Evolutionary conservation across 352 stramenopile genomes (phyloP).

Genomic region (Phytophthora pini): DNA sequence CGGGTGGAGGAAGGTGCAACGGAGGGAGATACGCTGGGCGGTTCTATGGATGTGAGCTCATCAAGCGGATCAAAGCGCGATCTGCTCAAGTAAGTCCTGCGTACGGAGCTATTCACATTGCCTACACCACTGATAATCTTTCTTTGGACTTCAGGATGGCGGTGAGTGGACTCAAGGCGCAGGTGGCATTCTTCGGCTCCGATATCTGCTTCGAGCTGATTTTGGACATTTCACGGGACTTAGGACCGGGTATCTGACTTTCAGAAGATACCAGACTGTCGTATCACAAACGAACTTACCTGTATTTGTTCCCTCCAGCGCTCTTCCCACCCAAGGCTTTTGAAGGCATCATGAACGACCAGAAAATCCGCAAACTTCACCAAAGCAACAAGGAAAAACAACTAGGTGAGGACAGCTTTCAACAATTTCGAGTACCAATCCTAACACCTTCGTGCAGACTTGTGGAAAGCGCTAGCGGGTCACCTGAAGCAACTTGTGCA

Average conservation of each 20-base stretch:
- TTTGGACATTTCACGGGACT: conserved; percentile 60
- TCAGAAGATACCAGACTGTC: background rate
- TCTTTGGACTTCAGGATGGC: conserved; percentile 58
- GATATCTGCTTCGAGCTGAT: conserved; percentile 84
- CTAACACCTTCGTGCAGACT: conserved; percentile 41
- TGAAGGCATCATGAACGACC: conserved; percentile 83
- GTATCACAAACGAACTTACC: background rate
- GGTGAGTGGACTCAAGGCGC: conserved; percentile 63
- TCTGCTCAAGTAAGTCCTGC: conserved; percentile 54
- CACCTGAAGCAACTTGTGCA: conserved; percentile 67
- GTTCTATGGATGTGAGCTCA: conserved; percentile 30
- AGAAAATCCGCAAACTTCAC: conserved; percentile 81
- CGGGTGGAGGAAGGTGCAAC: conserved; percentile 68
- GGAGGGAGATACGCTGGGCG: conserved; percentile 60
- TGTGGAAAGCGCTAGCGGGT: conserved; percentile 69
- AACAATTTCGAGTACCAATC: background rate
- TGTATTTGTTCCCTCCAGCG: conserved; percentile 35
- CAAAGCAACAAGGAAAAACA: conserved; percentile 77
- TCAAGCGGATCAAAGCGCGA: conserved; percentile 75
- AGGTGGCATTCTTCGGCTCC: conserved; percentile 79
- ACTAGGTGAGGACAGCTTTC: conserved; percentile 40
- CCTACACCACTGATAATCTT: conserved; percentile 1
- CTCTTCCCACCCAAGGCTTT: conserved; percentile 77
- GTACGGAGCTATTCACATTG: background rate
- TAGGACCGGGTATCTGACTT: conserved; percentile 56